phyloP scores from a whole-genome alignment of 2,329 filamentous ascomycete species.

The Xylogone sp. region DNA sequence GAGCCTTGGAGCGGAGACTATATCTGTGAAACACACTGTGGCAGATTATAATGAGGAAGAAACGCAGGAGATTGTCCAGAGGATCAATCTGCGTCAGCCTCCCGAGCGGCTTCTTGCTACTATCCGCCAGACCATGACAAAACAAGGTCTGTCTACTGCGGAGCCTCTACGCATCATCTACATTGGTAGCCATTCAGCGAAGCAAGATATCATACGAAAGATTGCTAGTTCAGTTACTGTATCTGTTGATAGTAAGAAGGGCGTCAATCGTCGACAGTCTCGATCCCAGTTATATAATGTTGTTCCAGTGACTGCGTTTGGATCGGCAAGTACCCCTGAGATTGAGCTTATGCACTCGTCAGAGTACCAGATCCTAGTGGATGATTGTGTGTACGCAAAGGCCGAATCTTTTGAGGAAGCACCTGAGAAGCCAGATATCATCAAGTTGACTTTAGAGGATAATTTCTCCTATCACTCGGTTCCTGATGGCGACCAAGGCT shows the following conservation, averaged over 20 bases:
- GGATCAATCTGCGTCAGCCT: constrained; percentile 28
- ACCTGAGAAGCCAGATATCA: constrained; percentile 33
- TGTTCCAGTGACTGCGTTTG: constrained; percentile 46
- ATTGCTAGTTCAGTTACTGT: constrained; percentile 45
- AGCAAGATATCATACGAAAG: constrained; percentile 40
- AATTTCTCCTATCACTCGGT: constrained; percentile 32
- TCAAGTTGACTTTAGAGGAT: constrained; percentile 34
- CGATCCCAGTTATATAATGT: constrained; percentile 46
- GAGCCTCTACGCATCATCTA: constrained; percentile 48
- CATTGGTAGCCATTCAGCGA: constrained; percentile 38
- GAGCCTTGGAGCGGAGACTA: constrained; percentile 31
- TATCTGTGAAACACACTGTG: constrained; percentile 44
- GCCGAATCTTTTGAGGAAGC: constrained; percentile 26
- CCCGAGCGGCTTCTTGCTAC: constrained; percentile 37
- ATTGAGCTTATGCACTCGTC: constrained; percentile 50
- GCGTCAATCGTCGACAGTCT: constrained; percentile 21
- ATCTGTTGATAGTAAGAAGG: constrained; percentile 29
- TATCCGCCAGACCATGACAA: constrained; percentile 46
- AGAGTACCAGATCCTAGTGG: constrained; percentile 47
- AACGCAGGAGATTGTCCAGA: constrained; percentile 30
- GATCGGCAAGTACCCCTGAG: constrained; percentile 40
- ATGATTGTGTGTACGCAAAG: constrained; percentile 41
- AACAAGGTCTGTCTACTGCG: constrained; percentile 37
- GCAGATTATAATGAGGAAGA: constrained; percentile 38
- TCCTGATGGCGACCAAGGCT: constrained; percentile 27